Conservation (phyloP, 2,329 filamentous ascomycete species). For the Didymosphaeria variabile region DNA sequence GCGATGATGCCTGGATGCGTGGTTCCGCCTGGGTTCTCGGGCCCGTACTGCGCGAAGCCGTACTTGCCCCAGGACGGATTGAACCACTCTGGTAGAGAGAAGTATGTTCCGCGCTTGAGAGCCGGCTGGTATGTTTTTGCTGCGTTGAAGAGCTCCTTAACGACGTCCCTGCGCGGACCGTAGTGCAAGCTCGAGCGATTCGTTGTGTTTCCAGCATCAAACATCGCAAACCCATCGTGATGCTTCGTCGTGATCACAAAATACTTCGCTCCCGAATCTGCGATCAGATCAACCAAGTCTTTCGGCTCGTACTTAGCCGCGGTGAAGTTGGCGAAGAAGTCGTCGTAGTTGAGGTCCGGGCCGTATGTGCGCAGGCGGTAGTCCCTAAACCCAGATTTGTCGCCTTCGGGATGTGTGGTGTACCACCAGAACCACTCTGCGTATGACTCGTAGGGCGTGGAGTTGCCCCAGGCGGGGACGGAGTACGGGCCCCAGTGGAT, state of each 20-base stretch:
- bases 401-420: slow-evolving; percentile 53
- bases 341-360: slow-evolving; percentile 60
- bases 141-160: slow-evolving; percentile 55
- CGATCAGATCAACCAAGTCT: slow-evolving; percentile 63
- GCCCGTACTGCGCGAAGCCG: slow-evolving; percentile 44
- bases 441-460: slow-evolving; percentile 50
- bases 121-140: slow-evolving; percentile 53
- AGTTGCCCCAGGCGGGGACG: slow-evolving; percentile 65
- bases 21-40: slow-evolving; percentile 18
- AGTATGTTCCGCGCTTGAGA: slow-evolving; percentile 57
- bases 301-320: slow-evolving; percentile 60
- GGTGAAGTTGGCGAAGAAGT: slow-evolving; percentile 65
- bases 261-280: slow-evolving; percentile 61
- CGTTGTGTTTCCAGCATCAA: slow-evolving; percentile 53
- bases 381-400: slow-evolving; percentile 57
- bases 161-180: slow-evolving; percentile 52
- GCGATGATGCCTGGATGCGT: slow-evolving; percentile 18
- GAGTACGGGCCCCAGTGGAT: slow-evolving; percentile 68
- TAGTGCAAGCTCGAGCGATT: slow-evolving; percentile 53
- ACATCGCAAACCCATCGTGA: slow-evolving; percentile 58
- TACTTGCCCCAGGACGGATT: slow-evolving; percentile 54
- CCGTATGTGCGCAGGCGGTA: slow-evolving; percentile 63
- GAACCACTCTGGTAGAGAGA: slow-evolving; percentile 58
- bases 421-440: slow-evolving; percentile 61
- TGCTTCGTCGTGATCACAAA: slow-evolving; percentile 55